phyloP scores from a whole-genome alignment of 441 rosid species.

The Gossypium davidsonii region DNA sequence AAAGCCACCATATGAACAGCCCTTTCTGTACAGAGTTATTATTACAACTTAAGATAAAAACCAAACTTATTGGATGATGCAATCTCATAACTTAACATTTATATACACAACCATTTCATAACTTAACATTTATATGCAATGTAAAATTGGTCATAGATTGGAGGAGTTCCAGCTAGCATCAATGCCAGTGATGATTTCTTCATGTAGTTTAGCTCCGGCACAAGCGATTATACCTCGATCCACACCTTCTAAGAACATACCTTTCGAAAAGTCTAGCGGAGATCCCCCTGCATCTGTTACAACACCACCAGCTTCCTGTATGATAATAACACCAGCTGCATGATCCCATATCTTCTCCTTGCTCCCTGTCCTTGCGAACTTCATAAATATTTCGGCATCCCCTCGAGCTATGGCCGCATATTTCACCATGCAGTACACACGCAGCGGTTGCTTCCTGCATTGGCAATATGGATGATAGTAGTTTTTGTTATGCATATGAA shows the following conservation, averaged over 20 bases:
- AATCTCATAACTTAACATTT: neutral
- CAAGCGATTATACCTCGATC: conserved; percentile 59
- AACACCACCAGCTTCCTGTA: conserved; percentile 66
- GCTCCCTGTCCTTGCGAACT: conserved; percentile 58
- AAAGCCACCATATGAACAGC: neutral
- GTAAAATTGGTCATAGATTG: conserved; percentile 28
- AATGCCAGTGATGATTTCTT: conserved; percentile 45
- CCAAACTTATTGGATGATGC: neutral
- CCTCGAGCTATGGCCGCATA: conserved; percentile 74
- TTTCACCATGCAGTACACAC: conserved; percentile 66
- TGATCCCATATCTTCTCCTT: conserved; percentile 84
- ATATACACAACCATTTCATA: neutral
- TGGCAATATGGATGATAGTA: neutral
- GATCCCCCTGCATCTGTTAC: conserved; percentile 65
- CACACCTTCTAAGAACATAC: conserved; percentile 50
- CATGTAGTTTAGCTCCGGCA: conserved; percentile 45
- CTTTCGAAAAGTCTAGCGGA: conserved; percentile 53
- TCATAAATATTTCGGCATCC: conserved; percentile 67
- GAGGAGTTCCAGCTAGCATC: conserved; percentile 78
- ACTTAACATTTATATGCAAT: neutral
- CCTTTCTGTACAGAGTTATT: neutral
- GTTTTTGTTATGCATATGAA: neutral
- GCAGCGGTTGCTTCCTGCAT: conserved; percentile 58
- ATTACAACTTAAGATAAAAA: neutral
- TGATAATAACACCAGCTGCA: conserved; percentile 57